phyloP scores from a whole-genome alignment of 805 yeast species.

The Cyberlindnera euphorbiiphila region DNA sequence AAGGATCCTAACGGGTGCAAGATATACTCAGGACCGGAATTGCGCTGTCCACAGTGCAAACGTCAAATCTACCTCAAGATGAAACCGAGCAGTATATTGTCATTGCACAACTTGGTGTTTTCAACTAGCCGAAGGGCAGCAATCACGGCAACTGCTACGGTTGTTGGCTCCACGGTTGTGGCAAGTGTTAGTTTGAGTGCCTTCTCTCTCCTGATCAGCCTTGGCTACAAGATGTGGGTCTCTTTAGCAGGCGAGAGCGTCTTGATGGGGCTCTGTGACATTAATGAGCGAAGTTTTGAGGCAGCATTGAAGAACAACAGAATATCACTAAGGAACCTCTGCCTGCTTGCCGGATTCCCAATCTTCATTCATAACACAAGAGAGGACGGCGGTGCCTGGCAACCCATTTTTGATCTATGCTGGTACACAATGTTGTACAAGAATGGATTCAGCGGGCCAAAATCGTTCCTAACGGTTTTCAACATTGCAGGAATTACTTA shows the following conservation, averaged over 20 bases:
- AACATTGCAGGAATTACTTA: constrained; percentile 18
- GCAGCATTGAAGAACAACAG: constrained; percentile 13
- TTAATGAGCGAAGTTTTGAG: constrained; percentile 17
- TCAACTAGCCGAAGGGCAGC: no score
- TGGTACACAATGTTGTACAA: constrained; percentile 1
- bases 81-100: constrained; percentile 11
- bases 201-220: constrained; percentile 19
- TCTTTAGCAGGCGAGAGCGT: constrained; percentile 32
- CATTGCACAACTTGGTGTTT: constrained; percentile 3
- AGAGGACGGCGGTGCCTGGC: constrained; percentile 16
- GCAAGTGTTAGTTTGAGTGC: constrained; percentile 25
- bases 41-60: constrained; percentile 15
- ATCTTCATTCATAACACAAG: constrained; percentile 27
- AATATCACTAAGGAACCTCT: constrained; percentile 12
- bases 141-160: neutral
- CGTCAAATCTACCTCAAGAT: constrained; percentile 6
- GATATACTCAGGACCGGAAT: constrained; percentile 3
- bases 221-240: constrained; percentile 30
- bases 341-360: constrained; percentile 30
- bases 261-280: constrained; percentile 29
- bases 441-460: constrained; percentile 7
- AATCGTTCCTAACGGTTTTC: constrained; percentile 11
- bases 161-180: constrained; percentile 18
- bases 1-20: constrained; percentile 3
- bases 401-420: constrained; percentile 18